Base-by-base conservation (phyloP, 2,329 filamentous ascomycete genomes). In the Grosmannia clavigera region DNA sequence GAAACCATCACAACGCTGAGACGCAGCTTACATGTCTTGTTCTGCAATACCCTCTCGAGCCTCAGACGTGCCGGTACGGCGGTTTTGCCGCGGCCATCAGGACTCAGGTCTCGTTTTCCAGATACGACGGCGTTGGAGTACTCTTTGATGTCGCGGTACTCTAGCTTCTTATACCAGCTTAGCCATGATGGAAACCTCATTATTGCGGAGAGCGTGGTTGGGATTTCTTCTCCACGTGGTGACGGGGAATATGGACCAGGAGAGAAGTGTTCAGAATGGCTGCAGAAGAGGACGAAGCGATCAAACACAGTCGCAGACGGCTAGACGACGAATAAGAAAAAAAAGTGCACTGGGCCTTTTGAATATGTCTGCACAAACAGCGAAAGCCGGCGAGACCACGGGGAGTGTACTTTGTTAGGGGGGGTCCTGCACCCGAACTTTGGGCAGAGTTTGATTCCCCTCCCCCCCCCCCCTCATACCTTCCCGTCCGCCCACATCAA, bases 121-220 rank as follows among this genome's bases (percentile, higher is more conserved):
- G 67, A 64, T 62, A 68, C 66, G 60, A 76, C 64, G 38, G 67
- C 68, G 40, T 66, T 69, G 29, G 75, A 72, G 63, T 76, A 78
- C 62, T 77, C 71, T 52, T 71, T 74, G 65, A 78, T 74, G 62
- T 78, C 75, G 29, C 75, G 70, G 65, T 77, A 78, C 61, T 77
- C 75, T 2, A 76, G 76, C 65, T 76, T 78, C 68, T 76, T 77
- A 67, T 78, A 78, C 76, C 76, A 78, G 54, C 66, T 61, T 62
- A 76, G 64, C 73, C 74, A 78, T n/a, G 64, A 62, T 0, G 69
- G 70, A 35, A 68, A 43, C 48, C 53, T 50, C 69, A 71, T 71
- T 52, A 46, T 64, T 38, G 33, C 11, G 3, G 33, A 25, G 33
- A 10, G 33, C 4, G 9, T 19, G 25, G 35, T 33, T 14, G 27